These are phyloP conservation scores for Nicotiana tabacum DNA, from an alignment of 257 asterid species.

Conservation along the genomic window DNA sequence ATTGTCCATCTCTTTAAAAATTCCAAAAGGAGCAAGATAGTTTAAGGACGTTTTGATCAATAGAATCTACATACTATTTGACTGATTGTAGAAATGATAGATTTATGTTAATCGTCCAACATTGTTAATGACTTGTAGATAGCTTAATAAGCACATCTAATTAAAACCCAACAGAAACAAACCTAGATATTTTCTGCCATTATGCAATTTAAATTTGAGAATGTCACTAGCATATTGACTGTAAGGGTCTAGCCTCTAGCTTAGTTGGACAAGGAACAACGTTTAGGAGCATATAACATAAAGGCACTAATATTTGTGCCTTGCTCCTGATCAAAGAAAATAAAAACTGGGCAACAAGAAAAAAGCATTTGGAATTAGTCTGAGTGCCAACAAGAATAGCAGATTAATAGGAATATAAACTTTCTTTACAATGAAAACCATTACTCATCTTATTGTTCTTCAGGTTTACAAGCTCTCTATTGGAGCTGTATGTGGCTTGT, in stretches of 20 bases:
- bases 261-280: background rate
- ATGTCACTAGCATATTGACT: background rate
- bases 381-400: background rate
- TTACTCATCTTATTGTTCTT: constrained; percentile 14
- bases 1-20: background rate
- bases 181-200: background rate
- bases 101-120: background rate
- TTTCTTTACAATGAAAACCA: background rate
- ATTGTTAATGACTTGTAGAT: background rate
- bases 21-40: background rate
- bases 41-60: background rate
- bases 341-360: background rate
- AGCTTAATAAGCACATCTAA: background rate
- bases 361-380: background rate
- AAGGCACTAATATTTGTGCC: background rate
- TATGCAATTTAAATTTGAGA: background rate
- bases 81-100: background rate
- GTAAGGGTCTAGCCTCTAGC: background rate
- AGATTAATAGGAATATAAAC: background rate
- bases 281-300: background rate
- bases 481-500: constrained; percentile 70
- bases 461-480: constrained; percentile 92
- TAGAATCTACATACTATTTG: background rate
- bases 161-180: background rate
- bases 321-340: background rate